Percentiles rank a stretch among this genome's conserved stretches.
These are phyloP conservation scores for Saccharomyces hybrid DNA, from an alignment of 1,139 yeast genomes.

Conservation along the genomic window DNA sequence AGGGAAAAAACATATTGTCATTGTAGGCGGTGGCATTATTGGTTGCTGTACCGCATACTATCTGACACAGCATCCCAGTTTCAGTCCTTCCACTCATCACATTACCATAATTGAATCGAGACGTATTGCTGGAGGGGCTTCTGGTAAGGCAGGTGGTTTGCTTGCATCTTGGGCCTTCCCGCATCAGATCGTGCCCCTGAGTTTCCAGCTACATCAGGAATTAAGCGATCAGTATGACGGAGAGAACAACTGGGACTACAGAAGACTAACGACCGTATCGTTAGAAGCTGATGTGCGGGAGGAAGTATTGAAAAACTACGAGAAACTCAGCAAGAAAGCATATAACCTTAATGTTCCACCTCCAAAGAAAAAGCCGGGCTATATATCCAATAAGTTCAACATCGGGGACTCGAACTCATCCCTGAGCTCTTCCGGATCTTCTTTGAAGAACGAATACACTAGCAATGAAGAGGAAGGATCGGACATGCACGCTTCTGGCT, in stretches of 20 bases:
- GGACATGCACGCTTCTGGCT: neutral
- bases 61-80: conserved; percentile 73
- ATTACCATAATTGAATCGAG: conserved; percentile 86
- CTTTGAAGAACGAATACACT: conserved; percentile 2
- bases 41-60: conserved; percentile 95
- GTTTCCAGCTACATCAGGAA: conserved; percentile 79
- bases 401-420: conserved; percentile 6
- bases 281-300: conserved; percentile 59
- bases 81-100: conserved; percentile 62
- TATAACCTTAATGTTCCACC: conserved; percentile 10
- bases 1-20: conserved; percentile 61
- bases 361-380: conserved; percentile 10
- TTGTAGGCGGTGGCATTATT: conserved; percentile 90
- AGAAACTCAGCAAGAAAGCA: conserved; percentile 3
- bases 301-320: conserved; percentile 26
- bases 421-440: conserved; percentile 6
- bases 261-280: conserved; percentile 79
- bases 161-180: conserved; percentile 96
- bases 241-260: conserved; percentile 82
- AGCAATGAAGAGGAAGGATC: neutral
- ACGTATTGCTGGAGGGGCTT: conserved; percentile 94
- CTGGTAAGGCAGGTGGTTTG: conserved; percentile 95
- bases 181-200: conserved; percentile 82
- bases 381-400: conserved; percentile 5
- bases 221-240: conserved; percentile 75